These are phyloP conservation scores for Diaporthe humulicola DNA, from an alignment of 2,329 filamentous ascomycete genomes.

Conservation along the genomic window DNA sequence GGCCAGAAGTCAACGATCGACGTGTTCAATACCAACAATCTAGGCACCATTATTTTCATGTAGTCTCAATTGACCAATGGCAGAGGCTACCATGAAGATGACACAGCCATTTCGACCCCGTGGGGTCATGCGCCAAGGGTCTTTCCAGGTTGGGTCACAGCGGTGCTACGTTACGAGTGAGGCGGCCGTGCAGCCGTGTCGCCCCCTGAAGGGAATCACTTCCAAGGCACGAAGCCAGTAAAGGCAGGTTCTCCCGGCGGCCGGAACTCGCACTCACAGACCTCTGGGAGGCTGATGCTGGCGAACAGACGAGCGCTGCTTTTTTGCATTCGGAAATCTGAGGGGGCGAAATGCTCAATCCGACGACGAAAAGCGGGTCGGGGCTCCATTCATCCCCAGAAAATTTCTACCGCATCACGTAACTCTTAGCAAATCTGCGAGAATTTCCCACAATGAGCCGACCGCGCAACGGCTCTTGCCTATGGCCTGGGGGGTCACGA, in stretches of 20 bases:
- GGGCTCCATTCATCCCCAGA: slow-evolving; percentile 17
- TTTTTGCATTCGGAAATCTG: slow-evolving; percentile 23
- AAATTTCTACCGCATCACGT: slow-evolving; percentile 28
- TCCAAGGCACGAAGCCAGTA: background rate
- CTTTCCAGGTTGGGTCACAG: background rate
- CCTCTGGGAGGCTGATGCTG: slow-evolving; percentile 5
- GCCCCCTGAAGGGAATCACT: background rate
- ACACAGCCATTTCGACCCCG: slow-evolving; percentile 7
- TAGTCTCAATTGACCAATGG: slow-evolving; percentile 14
- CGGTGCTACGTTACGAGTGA: slow-evolving; percentile 1
- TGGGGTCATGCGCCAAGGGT: slow-evolving; percentile 29
- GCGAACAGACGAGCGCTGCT: slow-evolving; percentile 17
- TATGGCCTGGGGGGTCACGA: background rate
- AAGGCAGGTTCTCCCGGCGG: slow-evolving; percentile 16
- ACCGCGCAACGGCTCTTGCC: slow-evolving; percentile 20
- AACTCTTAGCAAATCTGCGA: slow-evolving; percentile 34
- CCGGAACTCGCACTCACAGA: slow-evolving; percentile 13
- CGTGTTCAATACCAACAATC: background rate
- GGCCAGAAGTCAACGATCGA: slow-evolving; percentile 7
- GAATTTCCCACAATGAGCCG: slow-evolving; percentile 29
- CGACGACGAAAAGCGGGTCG: slow-evolving; percentile 25
- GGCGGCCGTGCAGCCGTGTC: slow-evolving; percentile 6
- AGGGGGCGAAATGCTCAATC: slow-evolving; percentile 25
- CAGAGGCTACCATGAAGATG: background rate
- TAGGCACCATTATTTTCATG: background rate